Base-by-base conservation (phyloP, 2,329 filamentous ascomycete genomes). In the Epichloe sibirici region DNA sequence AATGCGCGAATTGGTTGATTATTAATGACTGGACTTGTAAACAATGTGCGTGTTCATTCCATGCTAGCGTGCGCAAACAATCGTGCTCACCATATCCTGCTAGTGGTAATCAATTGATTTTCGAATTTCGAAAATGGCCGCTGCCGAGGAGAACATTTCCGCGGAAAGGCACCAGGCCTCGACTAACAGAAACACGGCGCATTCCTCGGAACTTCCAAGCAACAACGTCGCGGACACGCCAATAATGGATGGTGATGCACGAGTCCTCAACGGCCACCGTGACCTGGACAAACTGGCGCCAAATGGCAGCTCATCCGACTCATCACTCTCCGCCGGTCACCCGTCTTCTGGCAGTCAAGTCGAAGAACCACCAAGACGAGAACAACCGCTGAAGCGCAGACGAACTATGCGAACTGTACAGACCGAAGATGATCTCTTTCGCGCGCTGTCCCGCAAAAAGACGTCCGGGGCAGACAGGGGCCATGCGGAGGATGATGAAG, bases 341-440 rank as follows among this genome's bases (percentile, higher is more conserved):
- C 35, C n/a, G 45, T 46, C 45, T 13, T 46, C 45, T n/a, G 31
- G 25, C 12, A 46, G 23, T 25, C 15, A 34, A 17, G 23, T 13
- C 4, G 37, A 25, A 42, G 12, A 13, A 11, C n/a, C 21, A n/a
- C 40, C 8, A 25, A 13, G 55, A 8, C 59, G 59, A 0, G 38
- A 49, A 35, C 37, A 21, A 21, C 17, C 53, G 0, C 44, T 66
- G 0, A 55, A 60, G 28, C 63, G 57, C 25, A 60, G 57, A 17
- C 59, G 56, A n/a, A 65, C 60, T 1, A 53, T 54, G 2, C 59
- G 56, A n/a, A 65, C 60, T 1, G 53, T 54, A 2, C 61, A 61
- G 3, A 73, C 67, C 2, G 76, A 81, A 59, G 74, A 80, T 25
- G 75, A 79, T 21, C 56, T 81, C 0, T 75, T 80, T 55, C 66